Evolutionary conservation across 352 stramenopile genomes (phyloP).

Genomic region (Peronospora destructor): DNA sequence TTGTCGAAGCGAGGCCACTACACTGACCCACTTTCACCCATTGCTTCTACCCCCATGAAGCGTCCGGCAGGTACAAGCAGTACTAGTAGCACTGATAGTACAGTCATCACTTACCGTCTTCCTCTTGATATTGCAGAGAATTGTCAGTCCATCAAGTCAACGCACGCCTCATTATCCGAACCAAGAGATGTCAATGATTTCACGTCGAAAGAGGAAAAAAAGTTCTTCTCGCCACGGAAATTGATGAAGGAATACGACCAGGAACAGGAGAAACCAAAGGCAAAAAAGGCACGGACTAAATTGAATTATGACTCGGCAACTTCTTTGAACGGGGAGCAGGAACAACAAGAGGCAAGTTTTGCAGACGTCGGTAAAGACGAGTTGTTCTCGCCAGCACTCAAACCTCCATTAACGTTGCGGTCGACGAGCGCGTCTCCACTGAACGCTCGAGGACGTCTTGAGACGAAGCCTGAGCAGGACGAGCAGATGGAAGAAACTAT

Average conservation of each 20-base stretch:
- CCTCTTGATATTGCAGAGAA: constrained; percentile 26
- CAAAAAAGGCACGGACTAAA: constrained; percentile 24
- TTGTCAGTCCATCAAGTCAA: constrained; percentile 43
- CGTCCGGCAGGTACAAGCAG: constrained; percentile 30
- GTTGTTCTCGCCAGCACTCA: constrained; percentile 73
- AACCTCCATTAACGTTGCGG: constrained; percentile 37
- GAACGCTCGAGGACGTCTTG: constrained; percentile 25
- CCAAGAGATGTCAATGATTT: constrained; percentile 10
- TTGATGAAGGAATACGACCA: constrained; percentile 51
- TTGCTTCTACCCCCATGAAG: constrained; percentile 82
- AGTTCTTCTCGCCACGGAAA: constrained; percentile 63
- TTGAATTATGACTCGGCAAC: constrained; percentile 20
- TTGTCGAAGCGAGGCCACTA: constrained; percentile 46
- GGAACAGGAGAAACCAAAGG: constrained; percentile 8
- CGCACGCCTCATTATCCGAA: constrained; percentile 17
- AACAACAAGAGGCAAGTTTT: constrained; percentile 10
- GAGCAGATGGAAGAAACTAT: constrained; percentile 29
- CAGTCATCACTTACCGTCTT: not conserved
- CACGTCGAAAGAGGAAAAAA: constrained; percentile 29
- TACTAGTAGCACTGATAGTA: not conserved
- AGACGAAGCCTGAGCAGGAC: constrained; percentile 29
- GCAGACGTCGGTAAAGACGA: constrained; percentile 29
- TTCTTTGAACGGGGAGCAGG: constrained; percentile 9
- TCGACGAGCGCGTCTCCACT: constrained; percentile 34
- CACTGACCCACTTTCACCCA: constrained; percentile 70